Conservation (phyloP, 495 filamentous ascomycete species). For the Annulohypoxylon maeteangense region DNA sequence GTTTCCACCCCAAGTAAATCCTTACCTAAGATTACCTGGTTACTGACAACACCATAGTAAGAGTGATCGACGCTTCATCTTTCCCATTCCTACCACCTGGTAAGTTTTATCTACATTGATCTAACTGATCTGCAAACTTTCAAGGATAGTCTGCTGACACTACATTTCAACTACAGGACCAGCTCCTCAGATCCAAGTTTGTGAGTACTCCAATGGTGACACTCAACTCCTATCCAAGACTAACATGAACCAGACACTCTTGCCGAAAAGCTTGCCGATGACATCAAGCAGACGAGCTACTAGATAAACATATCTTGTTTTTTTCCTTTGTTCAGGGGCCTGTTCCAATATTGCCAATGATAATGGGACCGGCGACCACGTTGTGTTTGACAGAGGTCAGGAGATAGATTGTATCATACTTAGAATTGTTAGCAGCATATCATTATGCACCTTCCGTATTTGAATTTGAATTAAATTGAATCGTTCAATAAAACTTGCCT, state of each 20-base stretch:
- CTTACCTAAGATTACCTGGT: neutral
- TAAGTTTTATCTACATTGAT: constrained; percentile 13
- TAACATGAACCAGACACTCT: constrained; percentile 2
- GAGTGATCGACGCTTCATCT: constrained; percentile 68
- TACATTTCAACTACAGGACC: neutral
- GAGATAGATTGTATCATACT: neutral
- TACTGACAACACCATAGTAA: constrained; percentile 42
- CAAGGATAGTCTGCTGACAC: neutral
- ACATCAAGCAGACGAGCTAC: neutral
- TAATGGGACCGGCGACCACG: neutral
- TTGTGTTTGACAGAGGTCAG: neutral
- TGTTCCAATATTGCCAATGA: neutral
- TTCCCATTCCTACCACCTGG: constrained; percentile 68
- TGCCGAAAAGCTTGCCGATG: constrained; percentile 8
- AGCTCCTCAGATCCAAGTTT: constrained; percentile 8
- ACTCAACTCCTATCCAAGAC: neutral
- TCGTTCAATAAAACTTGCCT: neutral
- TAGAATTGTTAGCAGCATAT: neutral
- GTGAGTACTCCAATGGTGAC: neutral
- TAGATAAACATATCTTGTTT: neutral
- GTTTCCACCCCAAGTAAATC: neutral
- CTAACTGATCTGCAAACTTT: neutral
- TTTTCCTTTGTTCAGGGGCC: neutral
- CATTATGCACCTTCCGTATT: neutral
- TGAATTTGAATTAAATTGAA: neutral